phyloP scores from a whole-genome alignment of 2,329 filamentous ascomycete genomes.

The Graphilbum sp. region DNA sequence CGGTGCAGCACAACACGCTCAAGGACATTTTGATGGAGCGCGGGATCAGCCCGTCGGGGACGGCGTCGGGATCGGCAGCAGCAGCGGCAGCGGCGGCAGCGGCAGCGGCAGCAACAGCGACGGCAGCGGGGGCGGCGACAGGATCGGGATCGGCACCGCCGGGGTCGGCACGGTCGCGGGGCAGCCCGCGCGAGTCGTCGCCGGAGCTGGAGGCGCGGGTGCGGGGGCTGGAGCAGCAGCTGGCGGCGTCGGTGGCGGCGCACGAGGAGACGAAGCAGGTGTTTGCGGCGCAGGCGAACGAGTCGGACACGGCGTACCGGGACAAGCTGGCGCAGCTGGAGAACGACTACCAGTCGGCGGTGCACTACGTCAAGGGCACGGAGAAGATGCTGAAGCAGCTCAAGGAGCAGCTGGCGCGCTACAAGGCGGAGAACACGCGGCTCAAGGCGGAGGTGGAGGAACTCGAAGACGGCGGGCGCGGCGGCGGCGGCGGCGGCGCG shows the following conservation, averaged over 20 bases:
- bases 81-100: neutral
- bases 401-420: constrained; percentile 89
- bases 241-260: constrained; percentile 57
- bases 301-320: constrained; percentile 77
- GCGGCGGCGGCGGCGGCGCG: constrained; percentile 21
- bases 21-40: constrained; percentile 86
- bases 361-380: constrained; percentile 95
- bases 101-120: neutral
- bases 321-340: constrained; percentile 89
- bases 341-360: constrained; percentile 93
- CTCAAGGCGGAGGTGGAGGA: constrained; percentile 69
- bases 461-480: constrained; percentile 30
- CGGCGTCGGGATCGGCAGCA: constrained; percentile 20
- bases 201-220: constrained; percentile 55
- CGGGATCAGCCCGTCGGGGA: constrained; percentile 62
- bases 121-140: constrained; percentile 22
- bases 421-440: constrained; percentile 72
- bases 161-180: constrained; percentile 27
- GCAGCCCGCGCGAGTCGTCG: constrained; percentile 58
- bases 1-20: constrained; percentile 80
- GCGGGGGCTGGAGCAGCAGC: constrained; percentile 74
- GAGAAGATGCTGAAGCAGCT: constrained; percentile 99
- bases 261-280: constrained; percentile 73
- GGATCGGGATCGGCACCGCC: constrained; percentile 12
- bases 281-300: constrained; percentile 66